Conservation (phyloP, 78 protist species). For the Bigelowiella natans region DNA sequence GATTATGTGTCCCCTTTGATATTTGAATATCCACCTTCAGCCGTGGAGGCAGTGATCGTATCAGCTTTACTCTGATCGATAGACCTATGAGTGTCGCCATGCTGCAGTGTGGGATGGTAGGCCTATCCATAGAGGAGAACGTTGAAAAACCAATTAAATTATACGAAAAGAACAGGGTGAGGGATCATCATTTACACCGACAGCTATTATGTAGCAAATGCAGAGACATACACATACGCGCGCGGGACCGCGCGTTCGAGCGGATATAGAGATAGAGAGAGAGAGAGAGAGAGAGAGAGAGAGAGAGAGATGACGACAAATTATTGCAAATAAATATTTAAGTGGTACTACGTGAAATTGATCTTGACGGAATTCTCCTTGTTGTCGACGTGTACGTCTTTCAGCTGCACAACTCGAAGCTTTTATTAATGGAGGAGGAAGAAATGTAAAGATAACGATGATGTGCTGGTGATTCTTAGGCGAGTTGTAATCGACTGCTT, state of each 20-base stretch:
- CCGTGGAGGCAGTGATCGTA: slow-evolving; percentile 54
- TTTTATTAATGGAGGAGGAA: background rate
- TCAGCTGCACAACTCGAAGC: background rate
- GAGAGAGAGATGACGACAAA: background rate
- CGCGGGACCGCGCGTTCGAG: too few relatives aligned
- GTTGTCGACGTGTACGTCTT: slow-evolving; percentile 37
- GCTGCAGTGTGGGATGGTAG: slow-evolving; percentile 82
- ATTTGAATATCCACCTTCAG: slow-evolving; percentile 45
- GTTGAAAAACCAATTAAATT: too few relatives aligned
- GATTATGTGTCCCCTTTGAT: background rate
- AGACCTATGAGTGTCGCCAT: slow-evolving; percentile 82
- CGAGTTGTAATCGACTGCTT: too few relatives aligned
- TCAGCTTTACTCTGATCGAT: slow-evolving; percentile 65
- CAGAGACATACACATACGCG: too few relatives aligned
- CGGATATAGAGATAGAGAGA: too few relatives aligned
- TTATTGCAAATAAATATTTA: too few relatives aligned
- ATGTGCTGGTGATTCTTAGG: too few relatives aligned
- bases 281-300: background rate
- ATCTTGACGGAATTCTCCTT: slow-evolving; percentile 21
- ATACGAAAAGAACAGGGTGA: too few relatives aligned
- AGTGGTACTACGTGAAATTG: slow-evolving; percentile 10
- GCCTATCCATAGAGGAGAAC: too few relatives aligned
- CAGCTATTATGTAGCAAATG: too few relatives aligned
- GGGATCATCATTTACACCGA: too few relatives aligned
- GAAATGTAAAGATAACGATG: too few relatives aligned